These are phyloP conservation scores for Stereocaulon alpinum DNA, from an alignment of 495 filamentous ascomycete species.

Conservation along the genomic window DNA sequence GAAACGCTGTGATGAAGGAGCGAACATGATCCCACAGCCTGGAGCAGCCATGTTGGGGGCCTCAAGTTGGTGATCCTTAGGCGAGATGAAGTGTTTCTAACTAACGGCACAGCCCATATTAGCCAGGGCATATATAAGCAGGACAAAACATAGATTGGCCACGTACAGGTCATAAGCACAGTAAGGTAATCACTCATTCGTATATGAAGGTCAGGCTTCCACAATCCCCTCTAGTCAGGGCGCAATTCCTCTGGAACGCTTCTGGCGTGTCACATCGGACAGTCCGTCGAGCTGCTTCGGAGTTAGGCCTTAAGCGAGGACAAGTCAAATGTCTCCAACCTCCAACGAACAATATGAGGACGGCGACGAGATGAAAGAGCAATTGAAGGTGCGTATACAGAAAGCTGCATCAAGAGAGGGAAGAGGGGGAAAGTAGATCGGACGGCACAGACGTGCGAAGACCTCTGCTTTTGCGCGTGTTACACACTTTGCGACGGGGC, in stretches of 20 bases:
- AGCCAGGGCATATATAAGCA: background rate
- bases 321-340: background rate
- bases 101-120: slow-evolving; percentile 20
- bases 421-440: background rate
- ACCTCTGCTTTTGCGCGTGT: slow-evolving; percentile 12
- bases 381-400: slow-evolving; percentile 4
- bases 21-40: slow-evolving; percentile 20
- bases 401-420: background rate
- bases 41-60: slow-evolving; percentile 20
- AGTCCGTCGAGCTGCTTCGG: slow-evolving; percentile 3
- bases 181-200: background rate
- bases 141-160: background rate
- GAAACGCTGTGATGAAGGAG: slow-evolving; percentile 10
- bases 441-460: background rate
- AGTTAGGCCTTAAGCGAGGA: slow-evolving; percentile 13
- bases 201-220: background rate
- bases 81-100: slow-evolving; percentile 16
- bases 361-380: background rate
- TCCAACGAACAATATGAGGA: background rate
- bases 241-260: background rate
- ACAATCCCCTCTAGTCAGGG: background rate
- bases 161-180: background rate
- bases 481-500: slow-evolving; percentile 8
- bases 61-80: background rate
- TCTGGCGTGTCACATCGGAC: background rate